Evolutionary conservation across 1,284 basidiomycete genomes (phyloP).

Genomic region (Leccinum solheimii): DNA sequence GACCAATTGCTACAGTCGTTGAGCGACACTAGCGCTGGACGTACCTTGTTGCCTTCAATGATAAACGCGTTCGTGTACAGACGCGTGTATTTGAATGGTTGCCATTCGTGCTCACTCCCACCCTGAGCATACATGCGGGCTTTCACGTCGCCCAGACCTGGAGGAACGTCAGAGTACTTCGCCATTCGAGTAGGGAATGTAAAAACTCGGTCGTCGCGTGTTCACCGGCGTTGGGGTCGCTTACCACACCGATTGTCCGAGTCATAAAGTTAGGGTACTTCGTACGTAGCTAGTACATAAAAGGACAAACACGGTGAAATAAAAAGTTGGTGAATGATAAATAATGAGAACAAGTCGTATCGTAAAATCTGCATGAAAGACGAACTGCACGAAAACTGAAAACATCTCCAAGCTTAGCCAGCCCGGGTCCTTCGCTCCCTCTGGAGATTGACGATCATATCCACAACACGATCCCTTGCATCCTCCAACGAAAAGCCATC

Average conservation of each 20-base stretch:
- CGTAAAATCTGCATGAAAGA: not conserved
- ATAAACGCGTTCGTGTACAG: conserved; percentile 40
- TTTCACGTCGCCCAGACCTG: conserved; percentile 24
- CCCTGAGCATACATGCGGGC: conserved; percentile 22
- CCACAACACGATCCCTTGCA: conserved; percentile 66
- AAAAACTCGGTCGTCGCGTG: not conserved
- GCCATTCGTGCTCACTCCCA: conserved; percentile 32
- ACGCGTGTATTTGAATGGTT: conserved; percentile 24
- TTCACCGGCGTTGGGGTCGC: not conserved
- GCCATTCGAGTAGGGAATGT: conserved; percentile 16
- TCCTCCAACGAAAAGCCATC: conserved; percentile 52
- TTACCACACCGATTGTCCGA: not conserved
- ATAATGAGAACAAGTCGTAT: not conserved
- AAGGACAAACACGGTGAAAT: not conserved
- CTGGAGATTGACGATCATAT: conserved; percentile 59
- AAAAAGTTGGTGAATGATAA: not conserved
- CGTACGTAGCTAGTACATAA: conserved; percentile 1
- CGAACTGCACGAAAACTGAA: not conserved
- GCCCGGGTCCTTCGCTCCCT: conserved; percentile 30
- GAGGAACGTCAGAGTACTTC: conserved; percentile 21
- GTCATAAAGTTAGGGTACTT: not conserved
- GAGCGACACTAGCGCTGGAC: conserved; percentile 3
- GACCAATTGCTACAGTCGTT: not conserved
- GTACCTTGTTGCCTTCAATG: conserved; percentile 30
- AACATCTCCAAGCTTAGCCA: conserved; percentile 7